Percentiles rank a stretch among this genome's conserved stretches.
These are phyloP conservation scores for Amyloporia xantha DNA, from an alignment of 768 basidiomycete species.

Conservation along the genomic window DNA sequence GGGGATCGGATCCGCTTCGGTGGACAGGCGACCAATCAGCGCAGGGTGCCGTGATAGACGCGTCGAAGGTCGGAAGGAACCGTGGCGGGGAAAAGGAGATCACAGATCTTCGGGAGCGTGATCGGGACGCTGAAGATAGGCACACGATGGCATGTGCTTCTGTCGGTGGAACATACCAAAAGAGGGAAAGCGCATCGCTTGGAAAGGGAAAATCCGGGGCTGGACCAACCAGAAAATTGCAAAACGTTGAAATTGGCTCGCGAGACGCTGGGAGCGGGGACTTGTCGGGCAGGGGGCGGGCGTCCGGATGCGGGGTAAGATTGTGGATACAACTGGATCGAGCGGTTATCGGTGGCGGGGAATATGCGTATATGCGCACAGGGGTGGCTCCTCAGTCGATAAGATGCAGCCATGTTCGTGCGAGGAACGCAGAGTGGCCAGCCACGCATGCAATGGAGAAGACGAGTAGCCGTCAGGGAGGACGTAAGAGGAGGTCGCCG, in stretches of 20 bases:
- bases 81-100: not conserved
- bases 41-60: not conserved
- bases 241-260: no score
- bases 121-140: conserved; percentile 5
- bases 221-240: not conserved
- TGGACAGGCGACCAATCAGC: not conserved
- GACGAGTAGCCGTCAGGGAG: not conserved
- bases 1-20: not conserved
- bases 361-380: not conserved
- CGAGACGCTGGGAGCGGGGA: no score
- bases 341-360: not conserved
- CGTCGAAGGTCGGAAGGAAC: not conserved
- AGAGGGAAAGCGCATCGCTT: conserved; percentile 1
- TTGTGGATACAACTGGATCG: no score
- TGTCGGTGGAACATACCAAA: not conserved
- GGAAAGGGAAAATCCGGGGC: conserved; percentile 3
- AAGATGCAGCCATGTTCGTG: not conserved
- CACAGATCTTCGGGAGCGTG: not conserved
- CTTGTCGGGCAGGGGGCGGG: no score
- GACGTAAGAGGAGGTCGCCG: not conserved
- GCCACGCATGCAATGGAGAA: not conserved
- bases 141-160: conserved; percentile 4
- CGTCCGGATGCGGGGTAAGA: no score
- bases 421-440: not conserved
- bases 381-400: not conserved